A percentile compares a stretch with the other conserved stretches of the same genome.
Evolutionary conservation across 164 flowering plant genomes (phyloP).

Genomic region (Dillenia suffruticosa): DNA sequence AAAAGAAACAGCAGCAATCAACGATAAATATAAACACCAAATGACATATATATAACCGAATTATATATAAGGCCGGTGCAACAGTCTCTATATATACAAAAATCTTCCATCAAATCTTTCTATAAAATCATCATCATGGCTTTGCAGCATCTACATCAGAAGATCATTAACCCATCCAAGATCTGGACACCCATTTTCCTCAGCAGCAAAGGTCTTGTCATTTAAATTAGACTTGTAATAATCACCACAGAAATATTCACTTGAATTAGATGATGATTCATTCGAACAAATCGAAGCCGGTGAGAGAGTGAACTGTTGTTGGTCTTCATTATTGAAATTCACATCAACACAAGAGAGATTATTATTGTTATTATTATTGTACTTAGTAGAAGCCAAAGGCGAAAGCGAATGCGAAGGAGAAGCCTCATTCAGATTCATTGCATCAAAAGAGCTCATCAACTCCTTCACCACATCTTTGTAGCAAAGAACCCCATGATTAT

Average conservation of each 20-base stretch:
- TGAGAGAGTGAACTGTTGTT: slow-evolving; percentile 32
- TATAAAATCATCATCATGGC: too few species aligned
- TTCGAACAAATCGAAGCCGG: slow-evolving; percentile 17
- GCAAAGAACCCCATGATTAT: slow-evolving; percentile 3
- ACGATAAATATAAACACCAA: too few species aligned
- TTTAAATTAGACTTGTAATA: neutral
- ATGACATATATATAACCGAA: too few species aligned
- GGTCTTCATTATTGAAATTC: slow-evolving; percentile 15
- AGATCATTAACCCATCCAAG: slow-evolving; percentile 67
- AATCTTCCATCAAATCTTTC: too few species aligned
- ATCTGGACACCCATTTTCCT: slow-evolving; percentile 31
- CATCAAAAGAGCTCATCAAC: slow-evolving; percentile 40
- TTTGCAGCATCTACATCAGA: slow-evolving; percentile 21
- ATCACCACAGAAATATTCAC: slow-evolving; percentile 10
- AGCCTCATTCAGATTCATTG: slow-evolving; percentile 28
- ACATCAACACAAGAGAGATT: slow-evolving; percentile 32
- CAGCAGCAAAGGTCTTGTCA: neutral
- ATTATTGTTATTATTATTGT: neutral
- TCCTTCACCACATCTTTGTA: slow-evolving; percentile 40
- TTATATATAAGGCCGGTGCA: too few species aligned
- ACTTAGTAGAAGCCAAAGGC: too few species aligned
- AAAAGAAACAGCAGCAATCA: too few species aligned
- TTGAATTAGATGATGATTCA: slow-evolving; percentile 13
- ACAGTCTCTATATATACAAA: too few species aligned
- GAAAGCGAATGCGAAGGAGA: neutral